These are phyloP conservation scores for Ochetophila trinervis DNA, from an alignment of 306 rosid species.

Conservation along the genomic window DNA sequence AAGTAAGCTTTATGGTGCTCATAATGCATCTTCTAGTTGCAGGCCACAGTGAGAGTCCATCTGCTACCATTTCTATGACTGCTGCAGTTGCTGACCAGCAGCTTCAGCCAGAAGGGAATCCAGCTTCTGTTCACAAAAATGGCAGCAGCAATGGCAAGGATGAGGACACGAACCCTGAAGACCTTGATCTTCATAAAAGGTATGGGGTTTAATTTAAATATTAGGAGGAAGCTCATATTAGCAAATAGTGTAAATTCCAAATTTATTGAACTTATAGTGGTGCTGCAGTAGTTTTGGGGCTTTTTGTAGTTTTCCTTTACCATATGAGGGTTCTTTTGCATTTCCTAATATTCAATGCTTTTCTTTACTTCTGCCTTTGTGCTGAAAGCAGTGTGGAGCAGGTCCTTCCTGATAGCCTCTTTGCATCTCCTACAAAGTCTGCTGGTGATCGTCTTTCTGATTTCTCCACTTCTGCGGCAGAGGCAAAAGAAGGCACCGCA, in stretches of 20 bases:
- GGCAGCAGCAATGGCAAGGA: slow-evolving; percentile 30
- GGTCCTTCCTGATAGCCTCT: slow-evolving; percentile 81
- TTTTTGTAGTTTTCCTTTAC: background rate
- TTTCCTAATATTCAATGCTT: slow-evolving; percentile 7
- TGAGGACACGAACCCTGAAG: slow-evolving; percentile 31
- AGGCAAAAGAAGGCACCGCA: slow-evolving; percentile 29
- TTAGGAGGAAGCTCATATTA: background rate
- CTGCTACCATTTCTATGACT: slow-evolving; percentile 23
- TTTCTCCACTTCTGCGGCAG: slow-evolving; percentile 34
- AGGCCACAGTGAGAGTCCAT: slow-evolving; percentile 44
- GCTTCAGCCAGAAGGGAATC: slow-evolving; percentile 39
- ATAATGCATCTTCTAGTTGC: slow-evolving; percentile 22
- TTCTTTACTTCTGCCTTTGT: slow-evolving; percentile 17
- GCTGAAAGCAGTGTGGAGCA: slow-evolving; percentile 55
- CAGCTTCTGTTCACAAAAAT: slow-evolving; percentile 28
- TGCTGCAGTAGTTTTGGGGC: background rate
- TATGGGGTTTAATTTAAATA: slow-evolving; percentile 24
- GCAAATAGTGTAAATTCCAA: background rate
- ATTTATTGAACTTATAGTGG: background rate
- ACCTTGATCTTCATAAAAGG: slow-evolving; percentile 43
- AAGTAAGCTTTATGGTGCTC: slow-evolving; percentile 14
- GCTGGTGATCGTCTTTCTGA: slow-evolving; percentile 37
- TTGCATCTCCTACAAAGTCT: slow-evolving; percentile 77
- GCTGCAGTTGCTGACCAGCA: slow-evolving; percentile 32
- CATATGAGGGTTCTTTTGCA: slow-evolving; percentile 1